A percentile compares a stretch with the other conserved stretches of the same genome.
These are phyloP conservation scores for Dendrocalamus latiflorus DNA, from an alignment of 202 grass and related monocot genomes.

Conservation along the genomic window DNA sequence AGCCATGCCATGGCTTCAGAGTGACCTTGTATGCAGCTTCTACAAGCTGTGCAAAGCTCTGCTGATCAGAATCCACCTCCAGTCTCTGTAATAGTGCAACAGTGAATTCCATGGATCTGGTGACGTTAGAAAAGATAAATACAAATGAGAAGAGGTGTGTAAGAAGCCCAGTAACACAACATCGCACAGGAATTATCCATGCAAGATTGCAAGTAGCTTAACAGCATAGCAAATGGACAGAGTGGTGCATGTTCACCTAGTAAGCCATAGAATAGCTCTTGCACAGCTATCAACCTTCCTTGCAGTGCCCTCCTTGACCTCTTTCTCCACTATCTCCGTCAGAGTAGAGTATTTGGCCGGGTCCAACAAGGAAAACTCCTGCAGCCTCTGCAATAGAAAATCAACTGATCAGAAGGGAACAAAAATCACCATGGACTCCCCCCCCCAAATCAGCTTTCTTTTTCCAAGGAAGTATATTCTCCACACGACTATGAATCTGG, in stretches of 20 bases:
- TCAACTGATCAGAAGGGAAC: not conserved
- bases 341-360: slow-evolving; percentile 53
- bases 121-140: not conserved
- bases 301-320: slow-evolving; percentile 50
- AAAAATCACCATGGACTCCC: not conserved
- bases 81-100: slow-evolving; percentile 52
- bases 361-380: slow-evolving; percentile 55
- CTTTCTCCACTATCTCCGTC: slow-evolving; percentile 62
- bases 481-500: not conserved
- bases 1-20: slow-evolving; percentile 82
- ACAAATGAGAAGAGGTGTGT: not conserved
- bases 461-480: not conserved
- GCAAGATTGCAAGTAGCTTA: not conserved
- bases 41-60: slow-evolving; percentile 48
- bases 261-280: slow-evolving; percentile 79
- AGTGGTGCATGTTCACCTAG: slow-evolving; percentile 41
- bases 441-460: not conserved
- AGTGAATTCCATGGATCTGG: slow-evolving; percentile 89
- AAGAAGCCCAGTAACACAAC: not conserved
- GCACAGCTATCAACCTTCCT: slow-evolving; percentile 73
- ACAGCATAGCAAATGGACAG: not conserved
- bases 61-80: slow-evolving; percentile 36
- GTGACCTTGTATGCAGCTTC: slow-evolving; percentile 53
- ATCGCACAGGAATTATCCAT: not conserved
- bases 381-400: slow-evolving; percentile 53